These are phyloP conservation scores for Acanthamoeba lugdunensis DNA, from an alignment of 208 protist genomes.

Conservation along the genomic window DNA sequence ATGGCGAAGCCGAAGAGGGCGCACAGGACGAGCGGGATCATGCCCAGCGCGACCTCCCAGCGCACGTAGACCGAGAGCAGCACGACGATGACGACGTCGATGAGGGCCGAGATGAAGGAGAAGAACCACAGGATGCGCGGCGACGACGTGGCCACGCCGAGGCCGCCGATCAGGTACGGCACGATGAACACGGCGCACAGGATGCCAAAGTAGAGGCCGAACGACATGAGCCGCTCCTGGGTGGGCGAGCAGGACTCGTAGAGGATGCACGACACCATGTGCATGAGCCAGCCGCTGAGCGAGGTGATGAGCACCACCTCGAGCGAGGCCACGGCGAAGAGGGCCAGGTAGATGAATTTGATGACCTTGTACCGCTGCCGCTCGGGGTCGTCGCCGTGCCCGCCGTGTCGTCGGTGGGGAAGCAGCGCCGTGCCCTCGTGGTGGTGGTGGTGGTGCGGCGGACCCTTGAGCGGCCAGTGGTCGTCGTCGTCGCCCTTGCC, in stretches of 20 bases:
- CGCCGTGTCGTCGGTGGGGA: neutral
- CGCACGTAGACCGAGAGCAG: neutral
- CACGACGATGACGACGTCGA: constrained; percentile 19
- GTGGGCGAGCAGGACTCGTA: constrained; percentile 32
- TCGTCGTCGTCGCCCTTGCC: constrained; percentile 8
- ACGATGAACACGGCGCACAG: neutral
- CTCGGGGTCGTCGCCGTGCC: neutral
- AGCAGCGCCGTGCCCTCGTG: constrained; percentile 25
- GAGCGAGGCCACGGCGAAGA: constrained; percentile 6
- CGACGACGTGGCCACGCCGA: constrained; percentile 11
- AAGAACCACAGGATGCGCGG: constrained; percentile 43
- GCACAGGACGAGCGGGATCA: neutral
- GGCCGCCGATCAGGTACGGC: constrained; percentile 12
- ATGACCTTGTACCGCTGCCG: constrained; percentile 9
- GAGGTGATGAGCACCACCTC: constrained; percentile 2
- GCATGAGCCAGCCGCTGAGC: constrained; percentile 6
- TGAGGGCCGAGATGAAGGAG: constrained; percentile 3
- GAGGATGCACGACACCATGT: constrained; percentile 51
- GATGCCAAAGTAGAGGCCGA: constrained; percentile 24
- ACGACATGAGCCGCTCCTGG: neutral
- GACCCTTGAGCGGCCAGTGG: neutral
- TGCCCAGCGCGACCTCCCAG: constrained; percentile 11
- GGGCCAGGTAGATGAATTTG: constrained; percentile 26
- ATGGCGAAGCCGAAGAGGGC: constrained; percentile 38
- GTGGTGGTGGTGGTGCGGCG: neutral